These are phyloP conservation scores for Aspergillus neotritici DNA, from an alignment of 2,329 filamentous ascomycete species.

Conservation along the genomic window DNA sequence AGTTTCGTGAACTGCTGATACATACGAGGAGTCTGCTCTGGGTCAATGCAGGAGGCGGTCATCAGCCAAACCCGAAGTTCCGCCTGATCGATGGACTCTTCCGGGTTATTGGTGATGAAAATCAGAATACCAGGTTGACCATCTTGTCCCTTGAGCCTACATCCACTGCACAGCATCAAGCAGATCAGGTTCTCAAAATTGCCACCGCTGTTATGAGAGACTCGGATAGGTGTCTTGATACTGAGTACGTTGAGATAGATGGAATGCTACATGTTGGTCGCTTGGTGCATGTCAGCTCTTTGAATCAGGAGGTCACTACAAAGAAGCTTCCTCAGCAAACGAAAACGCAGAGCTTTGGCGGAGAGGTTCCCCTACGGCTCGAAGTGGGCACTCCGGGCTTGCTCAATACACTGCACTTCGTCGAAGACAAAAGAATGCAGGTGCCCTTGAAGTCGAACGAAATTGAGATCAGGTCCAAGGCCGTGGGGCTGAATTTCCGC, in stretches of 20 bases:
- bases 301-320: constrained; percentile 3
- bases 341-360: constrained; percentile 1
- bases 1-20: neutral
- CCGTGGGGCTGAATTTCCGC: constrained; percentile 20
- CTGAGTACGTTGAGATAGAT: constrained; percentile 7
- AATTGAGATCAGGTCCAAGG: constrained; percentile 19
- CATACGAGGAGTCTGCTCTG: constrained; percentile 5
- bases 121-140: constrained; percentile 1
- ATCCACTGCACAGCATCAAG: neutral
- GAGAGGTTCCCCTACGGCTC: constrained; percentile 8
- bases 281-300: neutral
- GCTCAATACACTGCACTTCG: constrained; percentile 14
- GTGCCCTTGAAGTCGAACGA: constrained; percentile 9
- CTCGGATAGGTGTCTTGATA: neutral
- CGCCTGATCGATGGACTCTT: constrained; percentile 11
- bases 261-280: constrained; percentile 8
- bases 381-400: constrained; percentile 15
- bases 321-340: constrained; percentile 1
- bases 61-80: constrained; percentile 4
- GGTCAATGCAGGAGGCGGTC: constrained; percentile 8
- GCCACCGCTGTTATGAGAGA: neutral
- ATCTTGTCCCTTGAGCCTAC: constrained; percentile 4
- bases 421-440: constrained; percentile 5
- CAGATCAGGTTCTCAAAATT: constrained; percentile 2
- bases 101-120: constrained; percentile 5